Evolutionary conservation across 208 protist species (phyloP).

Genomic region (Kentomonas sorsogonicus): DNA sequence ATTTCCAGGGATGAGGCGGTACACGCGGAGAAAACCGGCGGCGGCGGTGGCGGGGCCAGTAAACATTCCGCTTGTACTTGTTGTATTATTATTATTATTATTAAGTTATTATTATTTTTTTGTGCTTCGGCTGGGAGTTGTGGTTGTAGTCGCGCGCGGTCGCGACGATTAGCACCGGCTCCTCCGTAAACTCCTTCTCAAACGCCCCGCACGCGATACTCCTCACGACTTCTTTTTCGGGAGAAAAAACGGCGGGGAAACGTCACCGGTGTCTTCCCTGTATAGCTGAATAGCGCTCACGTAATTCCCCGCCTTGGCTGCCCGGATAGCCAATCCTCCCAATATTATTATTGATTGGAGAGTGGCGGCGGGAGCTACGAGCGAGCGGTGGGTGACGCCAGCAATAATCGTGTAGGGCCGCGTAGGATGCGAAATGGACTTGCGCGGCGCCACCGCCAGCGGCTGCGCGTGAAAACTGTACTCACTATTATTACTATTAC

Average conservation of each 20-base stretch:
- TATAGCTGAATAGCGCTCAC: slow-evolving; percentile 75
- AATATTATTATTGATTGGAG: too few species aligned
- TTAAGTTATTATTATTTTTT: too few species aligned
- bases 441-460: slow-evolving; percentile 58
- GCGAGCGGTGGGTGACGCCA: slow-evolving; percentile 61
- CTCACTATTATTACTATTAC: too few species aligned
- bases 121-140: too few species aligned
- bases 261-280: slow-evolving; percentile 38
- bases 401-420: slow-evolving; percentile 52
- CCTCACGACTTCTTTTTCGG: slow-evolving; percentile 57
- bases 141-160: slow-evolving; percentile 61
- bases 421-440: slow-evolving; percentile 11
- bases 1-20: too few species aligned
- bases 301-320: slow-evolving; percentile 19
- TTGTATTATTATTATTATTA: too few species aligned
- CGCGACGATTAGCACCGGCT: slow-evolving; percentile 65
- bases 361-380: too few species aligned
- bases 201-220: slow-evolving; percentile 63
- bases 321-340: too few species aligned
- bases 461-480: slow-evolving; percentile 53
- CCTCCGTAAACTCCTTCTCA: slow-evolving; percentile 53
- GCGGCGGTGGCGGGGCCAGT: too few species aligned
- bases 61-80: too few species aligned
- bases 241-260: slow-evolving; percentile 63
- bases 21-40: too few species aligned